Conservation (phyloP, 2,329 filamentous ascomycete species). For the Claviceps cyperi region DNA sequence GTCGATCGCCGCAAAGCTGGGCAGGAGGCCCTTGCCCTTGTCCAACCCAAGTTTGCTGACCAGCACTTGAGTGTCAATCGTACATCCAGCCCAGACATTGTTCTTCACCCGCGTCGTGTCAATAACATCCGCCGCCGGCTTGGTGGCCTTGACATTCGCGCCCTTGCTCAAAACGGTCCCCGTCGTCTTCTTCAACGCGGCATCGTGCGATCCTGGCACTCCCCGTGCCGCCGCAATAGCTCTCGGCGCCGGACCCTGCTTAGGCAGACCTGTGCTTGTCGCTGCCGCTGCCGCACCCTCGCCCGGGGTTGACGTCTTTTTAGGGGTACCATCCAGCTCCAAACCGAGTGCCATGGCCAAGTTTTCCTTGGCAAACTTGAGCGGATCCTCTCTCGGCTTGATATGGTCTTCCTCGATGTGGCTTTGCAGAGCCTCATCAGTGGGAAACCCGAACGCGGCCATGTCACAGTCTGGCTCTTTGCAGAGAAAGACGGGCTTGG, state of each 20-base stretch:
- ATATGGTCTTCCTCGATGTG: constrained; percentile 47
- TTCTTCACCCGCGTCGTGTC: constrained; percentile 3
- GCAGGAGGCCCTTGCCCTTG: constrained; percentile 14
- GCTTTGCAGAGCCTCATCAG: constrained; percentile 35
- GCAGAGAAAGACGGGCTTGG: constrained; percentile 34
- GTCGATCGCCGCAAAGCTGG: constrained; percentile 34
- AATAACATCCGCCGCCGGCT: constrained; percentile 2
- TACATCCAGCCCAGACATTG: constrained; percentile 26
- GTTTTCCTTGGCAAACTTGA: constrained; percentile 36
- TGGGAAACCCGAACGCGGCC: constrained; percentile 33
- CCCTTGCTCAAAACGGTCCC: constrained; percentile 30
- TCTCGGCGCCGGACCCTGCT: constrained; percentile 32
- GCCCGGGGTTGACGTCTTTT: constrained; percentile 18
- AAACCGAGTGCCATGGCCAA: constrained; percentile 35
- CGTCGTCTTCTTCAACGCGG: constrained; percentile 36
- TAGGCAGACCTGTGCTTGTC: constrained; percentile 30
- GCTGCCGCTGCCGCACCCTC: constrained; percentile 20
- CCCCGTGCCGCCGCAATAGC: constrained; percentile 24
- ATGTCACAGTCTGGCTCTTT: constrained; percentile 40
- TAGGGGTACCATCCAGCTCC: constrained; percentile 33
- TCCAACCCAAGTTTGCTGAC: constrained; percentile 21
- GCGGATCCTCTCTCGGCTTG: constrained; percentile 39
- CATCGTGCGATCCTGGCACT: constrained; percentile 33
- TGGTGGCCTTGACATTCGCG: constrained; percentile 22
- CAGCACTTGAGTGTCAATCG: constrained; percentile 35